Base-by-base conservation (phyloP, 2,329 filamentous ascomycete genomes). In the Colletotrichum trifolii region DNA sequence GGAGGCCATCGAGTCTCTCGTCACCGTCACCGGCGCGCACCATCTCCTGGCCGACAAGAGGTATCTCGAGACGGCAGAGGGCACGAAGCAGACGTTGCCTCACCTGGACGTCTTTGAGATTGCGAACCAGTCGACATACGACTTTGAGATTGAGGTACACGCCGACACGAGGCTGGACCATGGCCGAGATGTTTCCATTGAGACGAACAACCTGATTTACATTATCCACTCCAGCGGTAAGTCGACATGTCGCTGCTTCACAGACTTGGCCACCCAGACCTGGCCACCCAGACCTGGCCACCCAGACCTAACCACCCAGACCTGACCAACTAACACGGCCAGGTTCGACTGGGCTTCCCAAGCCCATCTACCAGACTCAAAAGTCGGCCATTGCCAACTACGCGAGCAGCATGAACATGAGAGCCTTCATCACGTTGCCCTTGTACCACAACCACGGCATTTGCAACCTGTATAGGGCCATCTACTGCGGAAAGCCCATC, bases 331-430 rank as follows among this genome's bases (percentile, higher is more conserved):
- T 62, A 1, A 56, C n/a, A 0, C 6, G 36, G 11, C 70, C 70
- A 34, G 87, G 88, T 8, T 87, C 84, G 0, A 89, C 88, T 0
- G 87, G 87, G 0, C 77, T 89, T 0, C 88, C 88, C 0, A 90
- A 90, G 66, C 87, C 87, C 0, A 89, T 90, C 49, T 87, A 81
- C 63, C 83, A 87, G 53, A 85, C 82, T 1, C 85, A 90, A 57
- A 72, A 74, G 9, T 79, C 82, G 11, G 81, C 80, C 7, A 73
- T 89, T 8, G 77, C 77, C 8, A 86, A 85, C 56, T 85, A 82
- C 59, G 73, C 77, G 11, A 69, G 69, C 1, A 72, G 72, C 13
- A 77, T 76, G 67, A 70, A 73, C 10, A 75, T 86, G 76, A 77
- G 77, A 25, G 80, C 81, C 0, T 84, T 89, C 61, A 79, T 86